Base-by-base conservation (phyloP, 139 green algal species). In the Tetradesmus lagerheimii region DNA sequence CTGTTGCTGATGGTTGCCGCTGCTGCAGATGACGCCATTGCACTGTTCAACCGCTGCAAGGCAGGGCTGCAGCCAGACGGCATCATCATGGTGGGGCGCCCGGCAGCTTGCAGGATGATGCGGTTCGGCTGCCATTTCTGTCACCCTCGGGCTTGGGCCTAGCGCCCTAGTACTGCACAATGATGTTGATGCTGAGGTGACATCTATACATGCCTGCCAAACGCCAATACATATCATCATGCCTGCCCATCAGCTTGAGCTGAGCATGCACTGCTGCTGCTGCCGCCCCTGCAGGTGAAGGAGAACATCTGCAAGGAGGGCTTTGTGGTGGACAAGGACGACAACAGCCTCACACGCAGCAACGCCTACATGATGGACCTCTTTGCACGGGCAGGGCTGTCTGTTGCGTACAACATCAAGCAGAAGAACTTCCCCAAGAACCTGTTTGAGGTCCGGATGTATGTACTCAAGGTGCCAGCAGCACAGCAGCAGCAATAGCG, bases 281-380 rank as follows among this genome's bases (percentile, higher is more conserved):
- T 80, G 31, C 34, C 11, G 25, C 11, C 31, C 15, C 31, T 37
- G 39, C 87, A 91, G 87, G 88, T 98, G 80, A 99, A 99, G 90
- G 98, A 99, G 92, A 99, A 99, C 92, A 97, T 98, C 35, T 96
- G 92, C 89, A 93, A 92, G 81, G 79, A 95, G 16, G 96, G 97
- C 29, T 99, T 99, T 84, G 90, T 99, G 0, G 94, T 99, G 38
- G 98, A 99, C 93, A 96, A 94, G 45, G 96, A 98, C 23, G 98
- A 99, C 92, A 94, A 88, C 67, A 97, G 92, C 78, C 79, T 99
- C 8, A 99, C 98, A 4, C 93, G 97, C 71, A 96, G 90, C 45
- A 93, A 98, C 83, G 62, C 89, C 1, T 97, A 98, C 94, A 94
- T 98, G 92, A 91, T 95, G 81, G 80, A 96, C 64, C 93, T 98